Evolutionary conservation across 441 rosid genomes (phyloP), one percentile per base, ranked within the genome.

Genomic region (Populus hybrid): DNA sequence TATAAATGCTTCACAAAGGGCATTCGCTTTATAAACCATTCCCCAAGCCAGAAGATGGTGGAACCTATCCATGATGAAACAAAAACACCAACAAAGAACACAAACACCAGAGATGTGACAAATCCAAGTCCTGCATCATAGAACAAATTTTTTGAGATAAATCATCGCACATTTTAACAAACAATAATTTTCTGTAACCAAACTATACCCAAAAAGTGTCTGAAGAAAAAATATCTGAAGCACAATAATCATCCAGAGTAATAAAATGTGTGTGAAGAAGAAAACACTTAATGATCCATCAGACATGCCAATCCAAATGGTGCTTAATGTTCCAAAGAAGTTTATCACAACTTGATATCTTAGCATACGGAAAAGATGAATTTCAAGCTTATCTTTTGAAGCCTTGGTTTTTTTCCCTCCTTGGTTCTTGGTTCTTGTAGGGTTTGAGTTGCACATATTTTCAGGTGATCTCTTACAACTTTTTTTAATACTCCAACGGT

Each of bases 21-120:
- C 99, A 95, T 95, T 77, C 89, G 84, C 87, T 89, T 92, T 77
- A 95, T 95, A 85, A 95, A 86, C 99, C 98, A 93, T 81, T 95
- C 97, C 65, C 99, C 98, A 71, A 95, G 59, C 82, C 92, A 90
- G 86, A 93, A 87, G 77, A 95, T 88, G 16, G 93, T 87, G 69
- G 99, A 90, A 21, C 99, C 99, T 78, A 93, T 64, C 99, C 98
- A 95, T n/a, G 97, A 95, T 11, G 99, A 95, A 79, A 92, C 92
- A 83, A 95, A 95, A 76, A 92, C 89, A 21, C 99, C 99, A 28
- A 92, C 91, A 79, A 92, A 89, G 88, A 93, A 92, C 67, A 94
- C 91, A 81, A 95, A 95, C 19, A 90, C 81, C 67, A 94, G 83
- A 72, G 99, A 95, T 73, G 98, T 95, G 80, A 95, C 75, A 82